Evolutionary conservation across 1,139 yeast species (phyloP).

Genomic region (Hansenula anomala): DNA sequence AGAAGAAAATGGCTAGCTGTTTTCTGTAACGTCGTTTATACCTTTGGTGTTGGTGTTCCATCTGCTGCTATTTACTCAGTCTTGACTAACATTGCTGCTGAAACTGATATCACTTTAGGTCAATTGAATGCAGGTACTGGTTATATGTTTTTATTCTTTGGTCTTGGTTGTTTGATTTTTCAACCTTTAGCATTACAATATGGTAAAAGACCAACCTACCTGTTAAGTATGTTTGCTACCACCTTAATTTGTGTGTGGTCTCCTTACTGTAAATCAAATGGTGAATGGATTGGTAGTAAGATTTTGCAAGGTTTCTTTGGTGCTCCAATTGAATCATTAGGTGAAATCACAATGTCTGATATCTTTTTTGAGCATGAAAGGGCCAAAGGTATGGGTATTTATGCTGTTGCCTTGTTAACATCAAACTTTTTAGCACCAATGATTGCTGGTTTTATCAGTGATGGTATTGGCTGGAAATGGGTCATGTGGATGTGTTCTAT

Average conservation of each 20-base stretch:
- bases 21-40: slow-evolving; percentile 31
- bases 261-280: slow-evolving; percentile 34
- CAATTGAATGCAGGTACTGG: slow-evolving; percentile 50
- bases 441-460: slow-evolving; percentile 44
- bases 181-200: slow-evolving; percentile 49
- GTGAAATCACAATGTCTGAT: slow-evolving; percentile 47
- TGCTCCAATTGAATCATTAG: slow-evolving; percentile 52
- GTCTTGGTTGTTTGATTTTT: slow-evolving; percentile 43
- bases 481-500: slow-evolving; percentile 37
- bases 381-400: slow-evolving; percentile 42
- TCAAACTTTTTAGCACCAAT: slow-evolving; percentile 41
- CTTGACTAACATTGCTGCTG: slow-evolving; percentile 34
- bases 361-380: slow-evolving; percentile 48
- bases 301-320: slow-evolving; percentile 43
- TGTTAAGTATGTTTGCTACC: slow-evolving; percentile 31
- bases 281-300: slow-evolving; percentile 33
- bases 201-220: slow-evolving; percentile 48
- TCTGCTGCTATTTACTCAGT: slow-evolving; percentile 45
- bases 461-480: slow-evolving; percentile 48
- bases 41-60: slow-evolving; percentile 41
- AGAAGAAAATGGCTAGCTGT: slow-evolving; percentile 1
- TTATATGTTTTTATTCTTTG: slow-evolving; percentile 39
- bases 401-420: slow-evolving; percentile 34
- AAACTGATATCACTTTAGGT: slow-evolving; percentile 34
- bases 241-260: slow-evolving; percentile 37